These are phyloP conservation scores for Colletotrichum zoysiae DNA, from an alignment of 2,329 filamentous ascomycete species.

Conservation along the genomic window DNA sequence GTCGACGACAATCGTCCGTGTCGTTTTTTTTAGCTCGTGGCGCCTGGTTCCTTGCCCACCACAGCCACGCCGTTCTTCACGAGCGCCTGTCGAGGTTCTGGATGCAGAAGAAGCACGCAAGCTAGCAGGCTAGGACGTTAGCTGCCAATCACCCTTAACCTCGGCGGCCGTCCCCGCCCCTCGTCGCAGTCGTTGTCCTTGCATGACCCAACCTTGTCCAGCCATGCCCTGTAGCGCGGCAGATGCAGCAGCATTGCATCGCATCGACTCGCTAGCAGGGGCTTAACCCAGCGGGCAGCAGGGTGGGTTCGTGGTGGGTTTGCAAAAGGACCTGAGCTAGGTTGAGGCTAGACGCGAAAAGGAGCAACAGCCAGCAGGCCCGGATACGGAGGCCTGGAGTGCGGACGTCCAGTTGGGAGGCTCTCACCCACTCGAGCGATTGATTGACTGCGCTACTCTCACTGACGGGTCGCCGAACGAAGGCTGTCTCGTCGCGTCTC, in stretches of 20 bases:
- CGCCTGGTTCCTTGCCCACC: conserved; percentile 37
- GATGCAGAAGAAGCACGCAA: conserved; percentile 41
- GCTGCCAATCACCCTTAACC: conserved; percentile 33
- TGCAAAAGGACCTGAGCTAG: conserved; percentile 43
- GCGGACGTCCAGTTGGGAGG: conserved; percentile 26
- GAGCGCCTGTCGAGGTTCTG: conserved; percentile 33
- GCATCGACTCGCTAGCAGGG: conserved; percentile 38
- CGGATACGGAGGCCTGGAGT: conserved; percentile 12
- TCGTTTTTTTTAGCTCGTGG: conserved; percentile 35
- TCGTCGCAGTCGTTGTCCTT: conserved; percentile 35
- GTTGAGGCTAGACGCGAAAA: conserved; percentile 39
- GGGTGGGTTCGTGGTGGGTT: conserved; percentile 41
- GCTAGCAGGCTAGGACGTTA: conserved; percentile 14
- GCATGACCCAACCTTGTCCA: conserved; percentile 35
- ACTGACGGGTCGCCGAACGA: conserved; percentile 19
- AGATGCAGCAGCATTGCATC: conserved; percentile 43
- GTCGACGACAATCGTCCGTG: conserved; percentile 36
- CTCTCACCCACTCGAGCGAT: neutral
- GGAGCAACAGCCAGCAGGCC: conserved; percentile 27
- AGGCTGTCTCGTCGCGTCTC: neutral
- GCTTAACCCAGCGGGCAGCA: conserved; percentile 12
- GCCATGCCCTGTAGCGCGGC: conserved; percentile 41
- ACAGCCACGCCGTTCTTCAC: conserved; percentile 31
- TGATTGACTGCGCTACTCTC: conserved; percentile 12
- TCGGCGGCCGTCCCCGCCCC: conserved; percentile 32